These are phyloP conservation scores for Suillus subaureus DNA, from an alignment of 768 basidiomycete species.

Conservation along the genomic window DNA sequence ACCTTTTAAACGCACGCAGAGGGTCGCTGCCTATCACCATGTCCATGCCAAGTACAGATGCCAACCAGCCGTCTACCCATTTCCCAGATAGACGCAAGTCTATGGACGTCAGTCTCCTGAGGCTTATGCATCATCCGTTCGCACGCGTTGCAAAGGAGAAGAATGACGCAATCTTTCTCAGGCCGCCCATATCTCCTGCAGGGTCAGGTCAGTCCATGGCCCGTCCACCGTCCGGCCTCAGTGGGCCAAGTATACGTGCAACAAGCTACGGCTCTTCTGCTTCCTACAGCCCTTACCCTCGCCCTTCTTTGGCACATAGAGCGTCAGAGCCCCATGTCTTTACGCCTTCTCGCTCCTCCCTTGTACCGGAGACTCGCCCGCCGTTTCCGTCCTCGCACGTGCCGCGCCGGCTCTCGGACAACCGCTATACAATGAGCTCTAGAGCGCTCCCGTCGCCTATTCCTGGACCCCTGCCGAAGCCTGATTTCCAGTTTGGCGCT, in stretches of 20 bases:
- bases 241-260: constrained; percentile 41
- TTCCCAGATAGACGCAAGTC: constrained; percentile 40
- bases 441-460: constrained; percentile 50
- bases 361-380: constrained; percentile 26
- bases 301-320: constrained; percentile 30
- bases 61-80: constrained; percentile 36
- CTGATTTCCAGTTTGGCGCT: constrained; percentile 65
- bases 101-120: constrained; percentile 47
- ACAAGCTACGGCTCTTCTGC: constrained; percentile 35
- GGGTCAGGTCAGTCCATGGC: constrained; percentile 37
- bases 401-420: constrained; percentile 42
- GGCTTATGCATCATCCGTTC: constrained; percentile 51
- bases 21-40: constrained; percentile 55
- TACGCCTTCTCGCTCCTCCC: constrained; percentile 36
- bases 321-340: constrained; percentile 38
- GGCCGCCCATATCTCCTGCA: constrained; percentile 35
- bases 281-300: constrained; percentile 44
- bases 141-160: constrained; percentile 36
- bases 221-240: constrained; percentile 36
- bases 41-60: constrained; percentile 27
- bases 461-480: constrained; percentile 59
- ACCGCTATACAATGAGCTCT: constrained; percentile 49
- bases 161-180: constrained; percentile 35
- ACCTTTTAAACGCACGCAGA: constrained; percentile 44
- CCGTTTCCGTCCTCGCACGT: constrained; percentile 15